Evolutionary conservation across 371 early-diverging fungal species (phyloP).

Genomic region (Gilbertella persicaria): DNA sequence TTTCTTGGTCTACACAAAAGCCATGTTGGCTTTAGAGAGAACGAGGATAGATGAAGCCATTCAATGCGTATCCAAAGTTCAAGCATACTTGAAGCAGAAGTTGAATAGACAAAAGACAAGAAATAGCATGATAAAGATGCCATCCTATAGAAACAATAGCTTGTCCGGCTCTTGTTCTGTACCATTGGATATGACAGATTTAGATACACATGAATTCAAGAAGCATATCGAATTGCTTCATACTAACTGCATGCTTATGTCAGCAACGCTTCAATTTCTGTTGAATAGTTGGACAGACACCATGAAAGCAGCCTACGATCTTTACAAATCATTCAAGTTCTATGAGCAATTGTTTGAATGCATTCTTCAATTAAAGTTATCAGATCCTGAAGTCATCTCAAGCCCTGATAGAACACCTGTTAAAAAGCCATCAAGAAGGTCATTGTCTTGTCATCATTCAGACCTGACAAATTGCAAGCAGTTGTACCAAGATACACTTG

Average conservation of each 20-base stretch:
- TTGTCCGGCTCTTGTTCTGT: not conserved
- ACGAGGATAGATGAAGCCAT: slow-evolving; percentile 11
- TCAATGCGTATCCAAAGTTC: not conserved
- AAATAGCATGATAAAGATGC: not conserved
- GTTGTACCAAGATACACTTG: slow-evolving; percentile 8
- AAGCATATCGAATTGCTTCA: slow-evolving; percentile 25
- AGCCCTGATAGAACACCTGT: not conserved
- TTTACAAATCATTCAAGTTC: slow-evolving; percentile 30
- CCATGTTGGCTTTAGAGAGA: slow-evolving; percentile 25
- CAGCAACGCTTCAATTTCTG: slow-evolving; percentile 34
- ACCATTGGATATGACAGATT: not conserved
- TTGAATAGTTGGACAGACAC: slow-evolving; percentile 32
- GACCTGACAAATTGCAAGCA: not conserved
- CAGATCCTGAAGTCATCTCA: not conserved
- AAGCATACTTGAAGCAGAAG: slow-evolving; percentile 2
- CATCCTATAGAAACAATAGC: not conserved
- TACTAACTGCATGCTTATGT: slow-evolving; percentile 32
- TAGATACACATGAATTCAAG: not conserved
- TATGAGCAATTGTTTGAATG: slow-evolving; percentile 32
- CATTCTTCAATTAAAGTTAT: not conserved
- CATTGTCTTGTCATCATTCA: not conserved
- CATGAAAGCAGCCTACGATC: slow-evolving; percentile 34
- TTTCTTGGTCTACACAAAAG: slow-evolving; percentile 27
- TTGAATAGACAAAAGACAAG: not conserved
- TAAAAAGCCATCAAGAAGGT: not conserved